Conservation (phyloP, 768 basidiomycete genomes). For the Lactifluus hygrophoroides region DNA sequence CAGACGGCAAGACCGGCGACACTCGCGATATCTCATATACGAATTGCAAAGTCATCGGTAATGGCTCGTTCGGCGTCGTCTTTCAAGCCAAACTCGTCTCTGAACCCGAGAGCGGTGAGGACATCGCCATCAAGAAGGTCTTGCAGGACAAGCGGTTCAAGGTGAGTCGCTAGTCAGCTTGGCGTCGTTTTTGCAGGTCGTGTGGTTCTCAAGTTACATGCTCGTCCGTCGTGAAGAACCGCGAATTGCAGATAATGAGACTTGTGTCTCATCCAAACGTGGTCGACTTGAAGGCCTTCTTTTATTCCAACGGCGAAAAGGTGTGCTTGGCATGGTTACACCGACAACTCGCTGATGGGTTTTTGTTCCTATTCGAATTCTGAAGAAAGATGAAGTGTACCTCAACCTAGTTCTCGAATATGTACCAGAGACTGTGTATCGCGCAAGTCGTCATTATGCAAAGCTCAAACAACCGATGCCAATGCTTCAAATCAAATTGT, state of each 20-base stretch:
- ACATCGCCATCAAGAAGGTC: conserved; percentile 99
- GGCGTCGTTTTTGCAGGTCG: neutral
- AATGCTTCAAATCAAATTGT: conserved; percentile 98
- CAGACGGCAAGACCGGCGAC: conserved; percentile 88
- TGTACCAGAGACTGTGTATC: conserved; percentile 98
- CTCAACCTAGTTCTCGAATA: conserved; percentile 99
- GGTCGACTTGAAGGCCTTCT: conserved; percentile 94
- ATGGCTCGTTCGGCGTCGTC: conserved; percentile 98
- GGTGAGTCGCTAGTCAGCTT: conserved; percentile 42
- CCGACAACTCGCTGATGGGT: neutral
- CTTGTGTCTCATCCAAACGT: conserved; percentile 96
- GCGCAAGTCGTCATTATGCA: conserved; percentile 96
- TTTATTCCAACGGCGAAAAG: conserved; percentile 99
- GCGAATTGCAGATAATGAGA: conserved; percentile 98
- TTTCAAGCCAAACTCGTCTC: conserved; percentile 87
- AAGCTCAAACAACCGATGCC: conserved; percentile 99
- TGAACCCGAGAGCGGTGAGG: conserved; percentile 55
- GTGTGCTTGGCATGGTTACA: conserved; percentile 33
- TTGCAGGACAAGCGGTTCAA: conserved; percentile 99
- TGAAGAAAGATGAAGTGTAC: conserved; percentile 98
- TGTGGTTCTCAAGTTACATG: neutral
- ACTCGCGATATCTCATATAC: conserved; percentile 87
- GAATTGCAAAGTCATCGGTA: conserved; percentile 96
- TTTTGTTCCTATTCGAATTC: conserved; percentile 10
- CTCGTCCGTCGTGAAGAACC: conserved; percentile 54